Base-by-base conservation (phyloP, 2,329 filamentous ascomycete species). In the Lachnellula cervina region DNA sequence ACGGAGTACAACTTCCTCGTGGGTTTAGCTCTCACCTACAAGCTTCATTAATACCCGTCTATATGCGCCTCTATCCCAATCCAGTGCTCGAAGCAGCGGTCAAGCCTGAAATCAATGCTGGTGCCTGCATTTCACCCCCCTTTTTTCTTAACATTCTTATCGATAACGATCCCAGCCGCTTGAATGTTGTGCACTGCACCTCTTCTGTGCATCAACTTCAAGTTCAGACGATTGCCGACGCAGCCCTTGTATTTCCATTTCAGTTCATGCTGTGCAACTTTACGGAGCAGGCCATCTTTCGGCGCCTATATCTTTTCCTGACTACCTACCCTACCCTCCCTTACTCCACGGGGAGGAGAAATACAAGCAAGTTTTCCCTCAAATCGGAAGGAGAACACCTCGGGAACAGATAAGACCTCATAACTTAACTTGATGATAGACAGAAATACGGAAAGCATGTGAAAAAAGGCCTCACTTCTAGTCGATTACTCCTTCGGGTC, bases 401-500 rank as follows among this genome's bases (percentile, higher is more conserved):
- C 9, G 19, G 17, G 19, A 38, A 6, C 5, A 5, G n/a, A 38
- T 38, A 38, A 17, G 5, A 38, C 37, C 37, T 14, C 13, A 38
- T 14, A 14, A 25, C 4, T 6, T 25, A 25, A 25, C 5, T 25
- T 25, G 25, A 25, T 25, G 25, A 25, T 11, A 38, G 28, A 48
- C 35, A n/a, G 35, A 32, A 28, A 35, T n/a, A n/a, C n/a, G n/a
- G n/a, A 48, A 28, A 56, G 54, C 55, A 60, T 60, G 58, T 60
- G 55, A 60, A 57, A 48, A 51, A 32, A n/a, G 52, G 14, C 34
- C 7, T 44, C 40, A 17, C 17, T 11, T 17, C 11, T 44, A 25
- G 34, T 54, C 32, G 43, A 59, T 60, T 55, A 60, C 55, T 60
- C 58, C 56, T 56, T n/a, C 37, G 40, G 37, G 49, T 52, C 54